A percentile compares a stretch with the other conserved stretches of the same genome.
phyloP scores from a whole-genome alignment of 495 filamentous ascomycete species.

The Glutinoglossum americanum region DNA sequence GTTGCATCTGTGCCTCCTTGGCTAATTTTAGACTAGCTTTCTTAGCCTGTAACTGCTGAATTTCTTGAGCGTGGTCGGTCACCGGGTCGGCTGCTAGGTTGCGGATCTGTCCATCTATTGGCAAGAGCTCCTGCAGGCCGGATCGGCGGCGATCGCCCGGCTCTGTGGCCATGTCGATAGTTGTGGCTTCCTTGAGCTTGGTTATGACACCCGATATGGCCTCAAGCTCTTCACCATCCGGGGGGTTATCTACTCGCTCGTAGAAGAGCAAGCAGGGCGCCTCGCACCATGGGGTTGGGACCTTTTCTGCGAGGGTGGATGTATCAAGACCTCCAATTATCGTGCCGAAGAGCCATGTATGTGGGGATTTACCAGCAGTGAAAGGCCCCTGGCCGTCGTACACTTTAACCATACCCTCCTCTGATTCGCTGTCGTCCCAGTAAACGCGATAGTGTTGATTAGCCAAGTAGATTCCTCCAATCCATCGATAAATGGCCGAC shows the following conservation, averaged over 20 bases:
- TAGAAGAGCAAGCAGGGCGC: not conserved
- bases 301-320: not conserved
- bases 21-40: too few species aligned
- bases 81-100: too few species aligned
- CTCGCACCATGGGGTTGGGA: not conserved
- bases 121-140: not conserved
- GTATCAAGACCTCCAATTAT: not conserved
- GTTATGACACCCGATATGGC: not conserved
- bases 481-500: not conserved
- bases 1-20: too few species aligned
- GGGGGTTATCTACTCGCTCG: not conserved
- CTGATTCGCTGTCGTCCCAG: not conserved
- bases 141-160: not conserved
- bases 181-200: not conserved
- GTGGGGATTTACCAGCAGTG: too few species aligned
- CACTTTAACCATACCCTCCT: not conserved
- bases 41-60: too few species aligned
- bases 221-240: not conserved
- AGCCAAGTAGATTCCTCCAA: not conserved
- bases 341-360: not conserved
- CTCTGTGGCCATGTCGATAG: not conserved
- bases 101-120: not conserved
- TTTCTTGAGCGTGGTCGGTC: too few species aligned
- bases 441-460: not conserved
- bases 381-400: not conserved